These are phyloP conservation scores for Citrus unshiu DNA, from an alignment of 345 rosid species.

Conservation along the genomic window DNA sequence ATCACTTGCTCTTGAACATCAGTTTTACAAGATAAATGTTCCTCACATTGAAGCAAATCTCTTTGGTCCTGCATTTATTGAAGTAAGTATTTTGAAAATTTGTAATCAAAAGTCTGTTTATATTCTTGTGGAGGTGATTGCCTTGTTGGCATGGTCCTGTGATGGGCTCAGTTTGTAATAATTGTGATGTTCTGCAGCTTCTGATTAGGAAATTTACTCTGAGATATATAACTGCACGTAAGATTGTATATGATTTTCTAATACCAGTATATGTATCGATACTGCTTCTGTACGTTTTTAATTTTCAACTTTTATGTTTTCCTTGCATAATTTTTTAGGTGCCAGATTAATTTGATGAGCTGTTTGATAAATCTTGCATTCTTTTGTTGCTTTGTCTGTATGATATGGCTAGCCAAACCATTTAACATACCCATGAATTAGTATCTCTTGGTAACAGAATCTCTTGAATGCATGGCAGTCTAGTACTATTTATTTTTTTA, in stretches of 20 bases:
- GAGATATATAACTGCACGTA: too few relatives aligned
- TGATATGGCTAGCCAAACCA: background rate
- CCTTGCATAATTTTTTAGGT: too few relatives aligned
- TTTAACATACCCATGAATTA: background rate
- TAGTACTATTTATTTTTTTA: too few relatives aligned
- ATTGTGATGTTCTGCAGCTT: background rate
- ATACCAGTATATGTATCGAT: background rate
- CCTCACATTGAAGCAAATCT: conserved; percentile 52
- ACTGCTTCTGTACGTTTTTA: background rate
- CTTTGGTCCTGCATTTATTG: conserved; percentile 94
- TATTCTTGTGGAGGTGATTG: background rate
- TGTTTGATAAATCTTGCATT: background rate
- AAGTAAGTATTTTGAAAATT: conserved; percentile 40
- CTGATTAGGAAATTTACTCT: background rate
- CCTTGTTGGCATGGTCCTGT: background rate
- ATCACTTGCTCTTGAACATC: conserved; percentile 41
- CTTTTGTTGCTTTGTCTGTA: background rate
- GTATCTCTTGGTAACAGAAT: background rate
- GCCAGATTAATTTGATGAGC: background rate
- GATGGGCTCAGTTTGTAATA: background rate
- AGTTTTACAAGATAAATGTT: conserved; percentile 56
- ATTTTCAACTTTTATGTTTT: too few relatives aligned
- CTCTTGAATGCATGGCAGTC: background rate
- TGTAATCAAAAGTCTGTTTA: background rate
- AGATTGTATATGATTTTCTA: background rate